A percentile compares a stretch with the other conserved stretches of the same genome.
These are phyloP conservation scores for Pseudohalonectria lignicola DNA, from an alignment of 2,329 filamentous ascomycete genomes.

Conservation along the genomic window DNA sequence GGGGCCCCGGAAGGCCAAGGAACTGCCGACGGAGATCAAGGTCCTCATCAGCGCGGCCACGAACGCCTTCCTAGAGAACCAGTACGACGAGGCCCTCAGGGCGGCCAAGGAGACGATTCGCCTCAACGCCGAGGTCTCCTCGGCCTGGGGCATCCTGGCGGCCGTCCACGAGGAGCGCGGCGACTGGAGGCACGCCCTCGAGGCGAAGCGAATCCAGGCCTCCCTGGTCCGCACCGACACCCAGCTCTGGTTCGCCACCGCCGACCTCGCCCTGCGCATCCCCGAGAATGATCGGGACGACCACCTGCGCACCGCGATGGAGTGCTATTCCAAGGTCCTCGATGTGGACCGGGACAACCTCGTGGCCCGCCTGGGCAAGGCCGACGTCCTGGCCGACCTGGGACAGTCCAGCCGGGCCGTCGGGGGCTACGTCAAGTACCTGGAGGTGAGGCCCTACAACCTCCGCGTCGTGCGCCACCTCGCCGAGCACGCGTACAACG, in stretches of 20 bases:
- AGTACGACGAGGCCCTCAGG: conserved; percentile 48
- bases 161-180: conserved; percentile 51
- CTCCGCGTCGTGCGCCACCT: conserved; percentile 43
- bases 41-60: conserved; percentile 55
- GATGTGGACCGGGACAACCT: conserved; percentile 44
- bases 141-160: conserved; percentile 52
- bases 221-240: conserved; percentile 51
- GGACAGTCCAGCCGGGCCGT: conserved; percentile 43
- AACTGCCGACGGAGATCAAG: conserved; percentile 63
- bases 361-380: conserved; percentile 49
- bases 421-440: conserved; percentile 42
- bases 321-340: conserved; percentile 50
- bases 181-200: conserved; percentile 43
- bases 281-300: conserved; percentile 18
- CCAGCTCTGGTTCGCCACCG: conserved; percentile 47
- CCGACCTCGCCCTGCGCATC: conserved; percentile 42
- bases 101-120: conserved; percentile 53
- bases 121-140: conserved; percentile 56
- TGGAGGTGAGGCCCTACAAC: conserved; percentile 41
- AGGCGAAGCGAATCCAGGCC: conserved; percentile 49
- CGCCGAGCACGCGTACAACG: conserved; percentile 45
- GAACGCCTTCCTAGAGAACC: conserved; percentile 51
- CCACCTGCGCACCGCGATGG: conserved; percentile 41
- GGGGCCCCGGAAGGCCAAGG: conserved; percentile 49
- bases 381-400: conserved; percentile 43